Base-by-base conservation (phyloP, 352 stramenopile genomes). In the Aphanomyces invadans region DNA sequence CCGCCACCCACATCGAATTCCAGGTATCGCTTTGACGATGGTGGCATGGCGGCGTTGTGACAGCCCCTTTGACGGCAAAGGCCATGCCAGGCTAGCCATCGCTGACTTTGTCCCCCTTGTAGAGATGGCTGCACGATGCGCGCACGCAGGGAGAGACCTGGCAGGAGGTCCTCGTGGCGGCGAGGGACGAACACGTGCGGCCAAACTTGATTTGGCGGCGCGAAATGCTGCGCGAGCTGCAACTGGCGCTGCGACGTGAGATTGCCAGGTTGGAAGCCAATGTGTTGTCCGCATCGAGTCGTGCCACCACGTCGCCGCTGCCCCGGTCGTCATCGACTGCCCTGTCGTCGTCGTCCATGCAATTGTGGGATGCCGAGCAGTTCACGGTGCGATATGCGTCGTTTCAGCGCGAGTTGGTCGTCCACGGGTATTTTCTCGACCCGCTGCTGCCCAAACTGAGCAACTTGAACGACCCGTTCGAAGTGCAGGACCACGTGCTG, bases 371-470 rank as follows among this genome's bases (percentile, higher is more conserved):
- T 54, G 74, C 90, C 65, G 83, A 94, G 57, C 83, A 90, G 81
- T 92, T 91, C 33, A 80, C 83, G 49, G 80, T 92, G 26, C 75
- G 80, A 23, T 94, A 89, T 54, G 51, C 71, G 26, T 92, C 85
- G 36, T 86, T 92, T 46, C 72, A 90, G 31, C 65, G 74, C 11
- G 83, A 94, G 51, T 72, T 94, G 12, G 63, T 90, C 21, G 85
- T 94, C 54, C 88, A 91, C 52, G 81, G 76, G 10, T 92, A 91
- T 65, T 92, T 92, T 68, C 68, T 94, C 45, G 76, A 90, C 28
- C 77, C 81, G 55, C 65, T 94, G 49, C 88, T 92, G 42, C 83
- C 81, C 4, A 79, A 76, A 32, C 57, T 94, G 21, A 80, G 73
- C 4, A 78, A 94, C 49, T 63, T 90, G 33, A 71, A 83, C 3